A percentile compares a stretch with the other conserved stretches of the same genome.
These are phyloP conservation scores for Euphorbia peplus DNA, from an alignment of 345 rosid species.

Conservation along the genomic window DNA sequence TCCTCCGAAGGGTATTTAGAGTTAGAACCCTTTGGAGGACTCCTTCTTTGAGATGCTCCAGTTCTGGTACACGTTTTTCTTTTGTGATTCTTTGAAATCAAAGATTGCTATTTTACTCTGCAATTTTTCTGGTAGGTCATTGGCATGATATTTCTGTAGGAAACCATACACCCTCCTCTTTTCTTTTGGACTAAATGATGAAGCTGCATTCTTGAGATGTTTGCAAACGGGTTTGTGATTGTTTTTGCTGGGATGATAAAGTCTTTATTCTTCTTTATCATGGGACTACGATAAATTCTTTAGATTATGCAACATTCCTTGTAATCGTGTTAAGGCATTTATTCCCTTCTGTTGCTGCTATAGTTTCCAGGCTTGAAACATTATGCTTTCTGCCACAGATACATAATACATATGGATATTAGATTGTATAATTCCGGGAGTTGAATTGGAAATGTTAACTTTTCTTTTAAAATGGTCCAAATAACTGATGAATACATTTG, in stretches of 20 bases:
- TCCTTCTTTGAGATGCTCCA: too few relatives aligned
- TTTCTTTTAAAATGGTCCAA: not conserved
- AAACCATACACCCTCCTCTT: not conserved
- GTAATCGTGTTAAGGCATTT: not conserved
- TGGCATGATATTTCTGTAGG: not conserved
- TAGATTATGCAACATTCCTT: not conserved
- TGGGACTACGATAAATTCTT: not conserved
- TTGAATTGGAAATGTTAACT: not conserved
- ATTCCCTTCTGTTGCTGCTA: not conserved
- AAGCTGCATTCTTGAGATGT: not conserved
- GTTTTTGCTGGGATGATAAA: not conserved
- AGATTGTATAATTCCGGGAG: not conserved
- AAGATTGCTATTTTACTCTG: not conserved
- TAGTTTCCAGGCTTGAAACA: not conserved
- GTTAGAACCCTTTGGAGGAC: too few relatives aligned
- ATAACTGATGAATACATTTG: not conserved
- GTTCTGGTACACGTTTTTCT: too few relatives aligned
- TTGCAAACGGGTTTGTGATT: not conserved
- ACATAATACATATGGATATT: not conserved
- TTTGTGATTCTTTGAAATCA: not conserved
- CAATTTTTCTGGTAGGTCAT: not conserved
- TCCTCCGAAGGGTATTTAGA: too few relatives aligned
- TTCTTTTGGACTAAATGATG: not conserved
- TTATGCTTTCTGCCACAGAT: not conserved
- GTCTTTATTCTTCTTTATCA: too few relatives aligned